Percentiles rank a stretch among this genome's conserved stretches.
phyloP scores from a whole-genome alignment of 805 yeast genomes.

The Isabelozyma heimii region DNA sequence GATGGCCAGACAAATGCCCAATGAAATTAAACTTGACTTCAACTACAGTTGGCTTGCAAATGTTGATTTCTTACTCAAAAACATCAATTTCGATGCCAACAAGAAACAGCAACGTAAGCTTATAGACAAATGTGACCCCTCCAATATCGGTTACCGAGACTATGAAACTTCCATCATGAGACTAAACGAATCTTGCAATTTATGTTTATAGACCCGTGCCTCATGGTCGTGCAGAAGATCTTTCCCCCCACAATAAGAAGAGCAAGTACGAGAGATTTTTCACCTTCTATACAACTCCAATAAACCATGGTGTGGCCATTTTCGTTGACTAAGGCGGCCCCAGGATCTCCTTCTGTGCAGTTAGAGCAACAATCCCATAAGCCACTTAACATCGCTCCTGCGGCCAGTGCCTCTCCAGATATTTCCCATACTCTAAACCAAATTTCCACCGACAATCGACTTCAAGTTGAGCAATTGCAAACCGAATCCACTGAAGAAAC shows the following conservation, averaged over 20 bases:
- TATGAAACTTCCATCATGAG: constrained; percentile 24
- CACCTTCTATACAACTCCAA: background rate
- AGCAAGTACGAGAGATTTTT: background rate
- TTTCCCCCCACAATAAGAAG: too few species aligned
- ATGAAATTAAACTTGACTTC: constrained; percentile 21
- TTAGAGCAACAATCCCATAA: constrained; percentile 25
- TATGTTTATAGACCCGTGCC: constrained; percentile 16
- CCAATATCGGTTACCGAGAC: constrained; percentile 19
- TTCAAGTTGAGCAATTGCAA: constrained; percentile 4
- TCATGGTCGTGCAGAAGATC: background rate
- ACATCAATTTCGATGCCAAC: constrained; percentile 1
- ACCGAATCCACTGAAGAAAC: constrained; percentile 5
- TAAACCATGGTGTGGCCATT: constrained; percentile 13
- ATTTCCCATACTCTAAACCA: constrained; percentile 27
- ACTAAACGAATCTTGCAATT: constrained; percentile 22
- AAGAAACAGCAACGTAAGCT: constrained; percentile 1
- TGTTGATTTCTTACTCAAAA: constrained; percentile 4
- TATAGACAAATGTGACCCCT: constrained; percentile 1
- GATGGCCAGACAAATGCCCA: constrained; percentile 20
- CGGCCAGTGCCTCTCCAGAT: constrained; percentile 6
- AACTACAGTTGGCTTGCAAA: constrained; percentile 19
- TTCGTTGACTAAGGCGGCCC: constrained; percentile 5
- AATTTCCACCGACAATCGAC: constrained; percentile 13
- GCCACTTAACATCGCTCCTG: constrained; percentile 15
- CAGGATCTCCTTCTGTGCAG: constrained; percentile 2